These are phyloP conservation scores for Helotiales sp. DNA, from an alignment of 2,329 filamentous ascomycete species.

Conservation along the genomic window DNA sequence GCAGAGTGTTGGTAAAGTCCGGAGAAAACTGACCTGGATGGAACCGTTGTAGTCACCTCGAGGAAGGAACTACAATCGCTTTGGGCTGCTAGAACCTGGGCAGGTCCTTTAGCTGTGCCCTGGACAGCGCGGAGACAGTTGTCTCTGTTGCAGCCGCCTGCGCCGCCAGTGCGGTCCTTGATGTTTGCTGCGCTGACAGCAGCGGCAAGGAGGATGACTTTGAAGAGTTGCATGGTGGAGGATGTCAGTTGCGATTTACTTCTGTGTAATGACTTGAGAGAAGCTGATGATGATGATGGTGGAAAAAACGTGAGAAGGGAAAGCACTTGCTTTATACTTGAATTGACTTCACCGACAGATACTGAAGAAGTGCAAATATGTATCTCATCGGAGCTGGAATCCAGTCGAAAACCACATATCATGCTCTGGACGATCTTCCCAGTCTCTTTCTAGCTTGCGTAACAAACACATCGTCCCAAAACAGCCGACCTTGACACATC, in stretches of 20 bases:
- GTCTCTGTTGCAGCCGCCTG: neutral
- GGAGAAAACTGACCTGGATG: neutral
- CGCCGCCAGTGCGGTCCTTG: neutral
- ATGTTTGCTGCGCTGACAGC: neutral
- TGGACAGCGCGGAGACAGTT: neutral
- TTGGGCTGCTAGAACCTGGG: neutral
- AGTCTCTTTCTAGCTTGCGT: neutral
- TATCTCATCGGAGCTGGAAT: neutral
- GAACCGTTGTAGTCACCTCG: neutral
- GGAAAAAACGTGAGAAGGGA: neutral
- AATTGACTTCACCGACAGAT: neutral
- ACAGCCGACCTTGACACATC: neutral
- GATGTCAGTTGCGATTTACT: neutral
- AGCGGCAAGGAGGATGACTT: neutral
- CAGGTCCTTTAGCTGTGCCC: neutral
- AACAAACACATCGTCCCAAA: neutral
- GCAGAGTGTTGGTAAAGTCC: no score
- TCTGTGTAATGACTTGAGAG: neutral
- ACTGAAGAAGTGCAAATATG: neutral
- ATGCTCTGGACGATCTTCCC: neutral
- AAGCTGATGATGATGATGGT: neutral
- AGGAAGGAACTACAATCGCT: neutral
- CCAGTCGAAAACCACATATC: neutral
- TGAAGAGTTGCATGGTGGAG: conserved; percentile 2
- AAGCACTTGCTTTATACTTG: neutral